Base-by-base conservation (phyloP, 306 rosid genomes). In the Rosa multiflora region DNA sequence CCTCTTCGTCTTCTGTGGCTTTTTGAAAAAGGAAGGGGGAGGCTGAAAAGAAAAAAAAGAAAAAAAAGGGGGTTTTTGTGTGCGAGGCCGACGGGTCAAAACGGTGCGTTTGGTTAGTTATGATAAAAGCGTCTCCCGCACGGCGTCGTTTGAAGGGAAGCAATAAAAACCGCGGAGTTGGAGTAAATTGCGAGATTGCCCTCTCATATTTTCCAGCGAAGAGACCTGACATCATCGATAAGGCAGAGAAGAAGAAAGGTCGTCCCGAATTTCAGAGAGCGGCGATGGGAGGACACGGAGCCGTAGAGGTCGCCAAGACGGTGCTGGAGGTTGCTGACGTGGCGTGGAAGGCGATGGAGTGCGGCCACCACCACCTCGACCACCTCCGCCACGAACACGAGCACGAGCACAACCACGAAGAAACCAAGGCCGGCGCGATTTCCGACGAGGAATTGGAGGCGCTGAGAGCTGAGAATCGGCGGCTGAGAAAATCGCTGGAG, bases 271-370 rank as follows among this genome's bases (percentile, higher is more conserved):
- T 59, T 10, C 12, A 62, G 47, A 47, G 11, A 17, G 78, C 9
- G 81, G 42, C 63, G 82, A 93, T 91, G 93, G 85, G 86, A 59
- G 83, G 90, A 62, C 92, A 43, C 55, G 80, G 81, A 46, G 89
- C 98, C 46, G 49, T 93, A 0, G 90, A 91, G 91, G 88, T 91
- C 74, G 96, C 97, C 23, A 95, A 93, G 85, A 95, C 99, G 76
- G 97, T 93, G 77, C 67, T 95, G 26, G 99, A 95, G 90, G 98
- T 95, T 8, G 98, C 99, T 67, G 99, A 95, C 73, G 96, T 91
- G 23, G 97, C 99, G 14, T 93, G 93, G 96, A 63, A 82, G 62
- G 98, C 98, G 87, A 55, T 93, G 72, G 99, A 95, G 72, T 80
- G 82, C 83, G 42, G 77, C 83, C 88, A 89, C 70, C 91, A 43